A percentile compares a stretch with the other conserved stretches of the same genome.
Evolutionary conservation across 805 yeast species (phyloP).

Genomic region (Isabelozyma heimii): DNA sequence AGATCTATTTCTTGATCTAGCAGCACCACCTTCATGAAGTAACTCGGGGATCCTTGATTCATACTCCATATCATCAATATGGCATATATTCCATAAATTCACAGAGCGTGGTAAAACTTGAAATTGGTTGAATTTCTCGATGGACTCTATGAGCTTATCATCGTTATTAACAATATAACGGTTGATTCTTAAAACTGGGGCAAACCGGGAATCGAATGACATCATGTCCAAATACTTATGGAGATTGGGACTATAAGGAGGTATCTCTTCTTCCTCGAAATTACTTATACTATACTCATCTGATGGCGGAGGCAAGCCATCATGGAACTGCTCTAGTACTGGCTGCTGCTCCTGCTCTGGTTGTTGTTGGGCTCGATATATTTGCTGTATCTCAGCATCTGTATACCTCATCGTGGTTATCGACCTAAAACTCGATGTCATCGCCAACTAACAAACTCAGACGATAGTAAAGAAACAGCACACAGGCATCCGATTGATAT

Average conservation of each 20-base stretch:
- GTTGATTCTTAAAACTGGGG: slow-evolving; percentile 23
- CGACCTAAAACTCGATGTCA: too few species aligned
- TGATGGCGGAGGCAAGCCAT: slow-evolving; percentile 2
- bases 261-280: slow-evolving; percentile 13
- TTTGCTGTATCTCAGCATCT: background rate
- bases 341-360: slow-evolving; percentile 1
- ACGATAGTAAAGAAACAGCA: too few species aligned
- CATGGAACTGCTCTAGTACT: background rate
- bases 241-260: slow-evolving; percentile 22
- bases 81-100: slow-evolving; percentile 19
- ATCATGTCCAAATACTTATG: slow-evolving; percentile 22
- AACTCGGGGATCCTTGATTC: slow-evolving; percentile 21
- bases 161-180: slow-evolving; percentile 12
- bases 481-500: too few species aligned
- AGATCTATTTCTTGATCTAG: background rate
- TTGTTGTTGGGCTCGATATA: background rate
- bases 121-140: slow-evolving; percentile 14
- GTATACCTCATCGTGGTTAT: background rate
- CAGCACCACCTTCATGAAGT: slow-evolving; percentile 1
- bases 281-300: slow-evolving; percentile 3
- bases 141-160: slow-evolving; percentile 5
- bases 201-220: slow-evolving; percentile 25
- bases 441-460: too few species aligned
- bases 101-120: slow-evolving; percentile 19
- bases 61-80: slow-evolving; percentile 22